Conservation (phyloP, 2,329 filamentous ascomycete species). For the Plectosphaerella plurivora region DNA sequence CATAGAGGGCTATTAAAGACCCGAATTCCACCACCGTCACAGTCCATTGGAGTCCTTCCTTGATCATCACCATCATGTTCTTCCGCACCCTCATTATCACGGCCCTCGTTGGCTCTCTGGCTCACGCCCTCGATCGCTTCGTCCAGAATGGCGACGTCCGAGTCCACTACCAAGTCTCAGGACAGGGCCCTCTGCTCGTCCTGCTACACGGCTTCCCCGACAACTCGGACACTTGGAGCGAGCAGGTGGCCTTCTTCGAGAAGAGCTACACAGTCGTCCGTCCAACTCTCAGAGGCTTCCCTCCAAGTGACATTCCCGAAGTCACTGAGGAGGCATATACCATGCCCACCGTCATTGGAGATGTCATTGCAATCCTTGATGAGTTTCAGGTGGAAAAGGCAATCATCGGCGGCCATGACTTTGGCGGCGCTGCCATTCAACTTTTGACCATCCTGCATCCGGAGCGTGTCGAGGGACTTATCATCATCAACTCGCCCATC, state of each 20-base stretch:
- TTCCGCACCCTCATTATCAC: too few relatives aligned
- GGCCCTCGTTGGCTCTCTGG: too few relatives aligned
- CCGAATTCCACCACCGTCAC: too few relatives aligned
- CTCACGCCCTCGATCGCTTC: too few relatives aligned
- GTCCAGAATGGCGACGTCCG: too few relatives aligned
- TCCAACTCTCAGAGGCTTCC: not conserved
- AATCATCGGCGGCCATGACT: not conserved
- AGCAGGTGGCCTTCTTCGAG: not conserved
- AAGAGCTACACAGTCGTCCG: not conserved
- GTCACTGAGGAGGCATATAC: not conserved
- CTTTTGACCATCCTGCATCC: not conserved
- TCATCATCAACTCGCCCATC: not conserved
- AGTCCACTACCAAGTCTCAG: not conserved
- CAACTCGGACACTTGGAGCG: not conserved
- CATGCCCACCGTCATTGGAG: too few relatives aligned
- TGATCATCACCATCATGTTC: too few relatives aligned
- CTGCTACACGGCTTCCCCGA: constrained; percentile 1
- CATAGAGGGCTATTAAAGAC: too few relatives aligned
- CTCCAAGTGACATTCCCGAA: not conserved
- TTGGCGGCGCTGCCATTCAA: not conserved
- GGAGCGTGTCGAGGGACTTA: not conserved
- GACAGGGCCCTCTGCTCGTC: not conserved
- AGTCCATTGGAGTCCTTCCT: too few relatives aligned
- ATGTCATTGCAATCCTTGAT: not conserved
- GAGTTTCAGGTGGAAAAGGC: not conserved